A percentile compares a stretch with the other conserved stretches of the same genome.
Conservation (phyloP, 805 yeast species). For the Nakazawaea ambrosiae region DNA sequence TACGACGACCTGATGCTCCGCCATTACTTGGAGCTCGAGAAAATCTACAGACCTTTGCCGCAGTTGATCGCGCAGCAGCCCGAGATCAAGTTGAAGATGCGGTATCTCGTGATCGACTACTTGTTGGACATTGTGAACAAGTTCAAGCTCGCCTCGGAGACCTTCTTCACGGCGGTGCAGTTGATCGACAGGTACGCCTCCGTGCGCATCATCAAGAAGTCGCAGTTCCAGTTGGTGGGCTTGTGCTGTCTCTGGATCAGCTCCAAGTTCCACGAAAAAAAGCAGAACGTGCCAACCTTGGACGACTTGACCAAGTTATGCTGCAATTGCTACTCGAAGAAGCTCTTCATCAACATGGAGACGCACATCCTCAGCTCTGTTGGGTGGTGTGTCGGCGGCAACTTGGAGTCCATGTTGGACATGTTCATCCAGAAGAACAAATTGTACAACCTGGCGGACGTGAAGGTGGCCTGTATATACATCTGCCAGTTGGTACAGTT, state of each 20-base stretch:
- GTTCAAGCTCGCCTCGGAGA: constrained; percentile 24
- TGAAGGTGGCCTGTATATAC: constrained; percentile 41
- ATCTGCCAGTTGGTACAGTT: constrained; percentile 63
- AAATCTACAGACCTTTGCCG: constrained; percentile 20
- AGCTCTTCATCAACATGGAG: constrained; percentile 61
- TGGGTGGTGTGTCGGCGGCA: constrained; percentile 60
- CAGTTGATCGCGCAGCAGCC: constrained; percentile 15
- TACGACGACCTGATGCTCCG: constrained; percentile 8
- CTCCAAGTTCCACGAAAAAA: constrained; percentile 38
- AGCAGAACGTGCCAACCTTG: constrained; percentile 51
- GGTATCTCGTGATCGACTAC: constrained; percentile 21
- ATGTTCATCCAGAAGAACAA: constrained; percentile 29
- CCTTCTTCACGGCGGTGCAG: constrained; percentile 30
- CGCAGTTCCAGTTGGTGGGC: constrained; percentile 31
- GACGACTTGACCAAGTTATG: constrained; percentile 47
- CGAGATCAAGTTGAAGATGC: constrained; percentile 16
- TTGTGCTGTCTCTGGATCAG: constrained; percentile 41
- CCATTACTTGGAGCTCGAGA: constrained; percentile 24
- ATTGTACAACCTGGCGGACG: constrained; percentile 18
- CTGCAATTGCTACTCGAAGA: constrained; percentile 49
- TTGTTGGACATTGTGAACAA: constrained; percentile 23
- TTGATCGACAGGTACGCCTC: constrained; percentile 33
- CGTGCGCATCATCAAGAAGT: constrained; percentile 23
- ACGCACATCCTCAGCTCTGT: constrained; percentile 55
- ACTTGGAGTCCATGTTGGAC: constrained; percentile 60